Base-by-base conservation (phyloP, 768 basidiomycete species). In the Russula earlei region DNA sequence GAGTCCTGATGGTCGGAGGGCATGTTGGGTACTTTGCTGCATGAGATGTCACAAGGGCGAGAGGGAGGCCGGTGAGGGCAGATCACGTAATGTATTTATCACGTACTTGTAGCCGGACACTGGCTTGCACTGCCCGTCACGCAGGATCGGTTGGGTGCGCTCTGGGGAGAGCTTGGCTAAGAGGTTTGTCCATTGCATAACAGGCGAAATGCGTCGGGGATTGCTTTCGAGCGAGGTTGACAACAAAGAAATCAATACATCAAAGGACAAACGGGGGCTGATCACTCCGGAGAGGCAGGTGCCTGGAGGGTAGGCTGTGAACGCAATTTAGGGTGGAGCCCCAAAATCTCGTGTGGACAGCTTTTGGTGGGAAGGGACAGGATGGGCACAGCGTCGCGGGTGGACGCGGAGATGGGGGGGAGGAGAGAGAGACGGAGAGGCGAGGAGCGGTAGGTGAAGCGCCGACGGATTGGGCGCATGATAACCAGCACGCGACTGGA, bases 101-200 rank as follows among this genome's bases (percentile, higher is more conserved):
- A 58, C 56, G 45, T 49, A 58, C 56, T 43, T 47, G 40, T 58
- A 49, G 56, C 53, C 47, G 46, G 56, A 43, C 40, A 49, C 46
- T 19, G 56, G 52, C 33, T 43, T 58, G 52, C 56, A 58, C 56
- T 58, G 56, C 56, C 56, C 52, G 25, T 58, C 57, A 37, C 47
- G 57, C 41, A 58, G 42, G 41, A 45, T 53, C 40, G 57, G 46
- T 8, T 42, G 31, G 47, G 19, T n/a, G 17, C 47, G 42, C 52
- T 49, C 52, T 24, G 57, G 57, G 22, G 57, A 54, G 57, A 54
- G 52, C 57, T 54, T 58, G 42, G 41, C 22, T 8, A 58, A 7
- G 36, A 54, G 34, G 17, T 27, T 41, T 6, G 17, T 8, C 57
- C 57, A 58, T 44, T 42, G 57, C 57, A 58, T 58, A 38, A 37